Conservation (phyloP, 2,329 filamentous ascomycete genomes). For the Sporothrix inflata region DNA sequence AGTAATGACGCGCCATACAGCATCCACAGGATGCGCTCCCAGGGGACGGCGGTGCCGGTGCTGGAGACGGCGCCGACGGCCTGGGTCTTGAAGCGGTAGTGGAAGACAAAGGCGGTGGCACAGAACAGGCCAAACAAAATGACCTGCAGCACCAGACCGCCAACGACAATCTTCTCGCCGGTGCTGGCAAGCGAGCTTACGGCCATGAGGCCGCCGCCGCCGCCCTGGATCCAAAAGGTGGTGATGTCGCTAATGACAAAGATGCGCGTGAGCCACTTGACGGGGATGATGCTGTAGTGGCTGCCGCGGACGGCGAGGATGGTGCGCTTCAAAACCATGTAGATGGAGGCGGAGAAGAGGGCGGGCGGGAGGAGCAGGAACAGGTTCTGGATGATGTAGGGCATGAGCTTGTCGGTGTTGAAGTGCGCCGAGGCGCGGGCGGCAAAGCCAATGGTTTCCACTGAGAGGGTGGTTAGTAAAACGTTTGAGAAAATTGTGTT, state of each 20-base stretch:
- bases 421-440: conserved; percentile 34
- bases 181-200: conserved; percentile 37
- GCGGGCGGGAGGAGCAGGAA: conserved; percentile 45
- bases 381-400: conserved; percentile 43
- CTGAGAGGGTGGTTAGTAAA: too few relatives aligned
- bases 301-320: conserved; percentile 36
- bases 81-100: conserved; percentile 41
- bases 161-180: conserved; percentile 49
- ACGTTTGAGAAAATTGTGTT: too few relatives aligned
- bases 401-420: conserved; percentile 37
- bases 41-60: conserved; percentile 34
- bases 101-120: conserved; percentile 52
- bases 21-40: conserved; percentile 36
- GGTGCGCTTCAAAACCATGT: conserved; percentile 49
- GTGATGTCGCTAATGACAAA: conserved; percentile 53
- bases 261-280: conserved; percentile 50
- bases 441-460: conserved; percentile 30
- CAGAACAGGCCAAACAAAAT: conserved; percentile 51
- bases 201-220: conserved; percentile 44
- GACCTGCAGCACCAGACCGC: conserved; percentile 52
- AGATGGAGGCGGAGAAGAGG: conserved; percentile 48
- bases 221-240: conserved; percentile 49
- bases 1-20: conserved; percentile 36
- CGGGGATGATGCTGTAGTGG: conserved; percentile 39
- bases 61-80: not conserved